A percentile compares a stretch with the other conserved stretches of the same genome.
These are phyloP conservation scores for Eutrema salsugineum DNA, from an alignment of 441 rosid genomes.

Conservation along the genomic window DNA sequence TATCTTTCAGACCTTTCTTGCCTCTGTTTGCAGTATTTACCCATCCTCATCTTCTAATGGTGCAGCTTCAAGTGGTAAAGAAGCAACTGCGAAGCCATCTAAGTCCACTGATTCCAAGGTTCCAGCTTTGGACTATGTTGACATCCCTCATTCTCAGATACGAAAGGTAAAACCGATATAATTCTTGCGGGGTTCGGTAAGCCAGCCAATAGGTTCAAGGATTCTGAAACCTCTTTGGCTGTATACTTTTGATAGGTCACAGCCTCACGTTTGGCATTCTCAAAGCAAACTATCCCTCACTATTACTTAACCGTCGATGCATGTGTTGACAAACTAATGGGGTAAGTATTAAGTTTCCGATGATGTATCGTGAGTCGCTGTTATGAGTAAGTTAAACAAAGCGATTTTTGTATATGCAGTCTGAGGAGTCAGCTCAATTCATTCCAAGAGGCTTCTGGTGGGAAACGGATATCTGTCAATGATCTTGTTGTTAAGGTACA, in stretches of 20 bases:
- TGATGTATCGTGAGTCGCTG: background rate
- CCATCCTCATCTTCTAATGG: constrained; percentile 16
- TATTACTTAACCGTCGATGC: constrained; percentile 92
- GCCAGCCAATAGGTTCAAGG: background rate
- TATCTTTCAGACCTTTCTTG: background rate
- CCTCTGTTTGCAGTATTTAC: background rate
- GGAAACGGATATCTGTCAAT: constrained; percentile 84
- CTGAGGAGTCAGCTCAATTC: constrained; percentile 75
- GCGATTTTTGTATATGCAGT: constrained; percentile 37
- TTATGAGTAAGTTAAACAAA: constrained; percentile 11
- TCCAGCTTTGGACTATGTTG: constrained; percentile 67
- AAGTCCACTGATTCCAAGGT: constrained; percentile 39
- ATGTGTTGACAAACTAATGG: constrained; percentile 88
- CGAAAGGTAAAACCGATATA: constrained; percentile 55
- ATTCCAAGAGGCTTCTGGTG: constrained; percentile 87
- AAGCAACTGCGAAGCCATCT: constrained; percentile 49
- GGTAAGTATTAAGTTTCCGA: constrained; percentile 42
- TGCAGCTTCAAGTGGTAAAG: constrained; percentile 73
- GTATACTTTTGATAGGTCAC: constrained; percentile 53
- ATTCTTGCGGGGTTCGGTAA: background rate
- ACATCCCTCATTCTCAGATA: constrained; percentile 85
- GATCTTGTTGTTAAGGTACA: constrained; percentile 94
- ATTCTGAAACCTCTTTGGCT: constrained; percentile 19
- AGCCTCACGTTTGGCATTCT: constrained; percentile 81
- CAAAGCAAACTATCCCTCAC: constrained; percentile 98